These are phyloP conservation scores for Xylaria flabelliformis DNA, from an alignment of 495 filamentous ascomycete genomes.

Conservation along the genomic window DNA sequence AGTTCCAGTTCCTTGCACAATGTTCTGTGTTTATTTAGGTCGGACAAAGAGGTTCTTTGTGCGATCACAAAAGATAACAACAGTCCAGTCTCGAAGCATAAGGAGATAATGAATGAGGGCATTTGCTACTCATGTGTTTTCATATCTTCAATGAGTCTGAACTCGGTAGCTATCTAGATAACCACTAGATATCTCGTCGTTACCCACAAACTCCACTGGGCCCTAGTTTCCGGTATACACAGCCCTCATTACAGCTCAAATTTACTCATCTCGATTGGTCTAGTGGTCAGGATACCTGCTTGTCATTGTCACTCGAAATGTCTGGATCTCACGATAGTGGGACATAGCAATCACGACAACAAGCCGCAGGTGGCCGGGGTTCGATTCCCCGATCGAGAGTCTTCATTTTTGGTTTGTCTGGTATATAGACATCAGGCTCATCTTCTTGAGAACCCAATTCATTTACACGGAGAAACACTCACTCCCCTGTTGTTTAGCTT, in stretches of 20 bases:
- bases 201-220: not conserved
- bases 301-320: slow-evolving; percentile 10
- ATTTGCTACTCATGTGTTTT: not conserved
- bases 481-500: too few species aligned
- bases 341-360: not conserved
- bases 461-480: not conserved
- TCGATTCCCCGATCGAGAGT: slow-evolving; percentile 52
- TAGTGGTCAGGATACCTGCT: slow-evolving; percentile 32
- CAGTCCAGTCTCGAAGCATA: not conserved
- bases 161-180: not conserved
- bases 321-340: not conserved
- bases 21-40: not conserved
- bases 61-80: not conserved
- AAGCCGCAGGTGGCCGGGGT: slow-evolving; percentile 47
- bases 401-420: not conserved
- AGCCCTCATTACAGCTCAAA: not conserved
- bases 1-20: not conserved
- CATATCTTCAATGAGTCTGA: not conserved
- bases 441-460: not conserved
- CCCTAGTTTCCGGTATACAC: not conserved
- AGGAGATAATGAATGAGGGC: not conserved
- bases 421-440: too few species aligned
- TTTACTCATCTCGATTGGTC: slow-evolving; percentile 25
- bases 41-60: not conserved
- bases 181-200: too few species aligned